phyloP scores from a whole-genome alignment of 139 green algal species.

The Axilococcus clingmanii region DNA sequence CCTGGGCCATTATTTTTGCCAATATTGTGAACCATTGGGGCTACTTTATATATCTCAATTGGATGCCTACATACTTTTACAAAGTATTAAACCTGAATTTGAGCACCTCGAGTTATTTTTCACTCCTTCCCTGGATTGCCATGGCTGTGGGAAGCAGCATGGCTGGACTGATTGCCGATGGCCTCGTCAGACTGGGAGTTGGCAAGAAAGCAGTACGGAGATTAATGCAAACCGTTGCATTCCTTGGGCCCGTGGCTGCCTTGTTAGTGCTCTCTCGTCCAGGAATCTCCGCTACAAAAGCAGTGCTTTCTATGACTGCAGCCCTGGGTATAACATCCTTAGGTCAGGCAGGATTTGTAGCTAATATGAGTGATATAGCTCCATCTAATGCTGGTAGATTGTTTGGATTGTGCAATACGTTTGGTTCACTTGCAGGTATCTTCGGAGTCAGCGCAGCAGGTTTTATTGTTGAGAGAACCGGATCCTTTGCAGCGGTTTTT shows the following conservation, averaged over 20 bases:
- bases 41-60: constrained; percentile 94
- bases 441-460: constrained; percentile 54
- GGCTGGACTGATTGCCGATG: constrained; percentile 63
- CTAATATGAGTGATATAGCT: constrained; percentile 83
- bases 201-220: constrained; percentile 48
- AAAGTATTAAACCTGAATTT: constrained; percentile 61
- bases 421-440: constrained; percentile 68
- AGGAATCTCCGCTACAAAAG: constrained; percentile 13
- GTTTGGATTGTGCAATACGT: constrained; percentile 87
- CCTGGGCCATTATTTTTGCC: constrained; percentile 77
- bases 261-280: constrained; percentile 42
- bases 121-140: constrained; percentile 80
- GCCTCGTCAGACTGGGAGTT: constrained; percentile 35
- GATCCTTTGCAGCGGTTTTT: constrained; percentile 67
- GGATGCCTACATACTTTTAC: constrained; percentile 89
- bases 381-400: constrained; percentile 63
- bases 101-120: constrained; percentile 46
- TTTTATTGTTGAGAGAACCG: constrained; percentile 63
- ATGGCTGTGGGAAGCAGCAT: constrained; percentile 60
- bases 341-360: constrained; percentile 74
- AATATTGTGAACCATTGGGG: constrained; percentile 79
- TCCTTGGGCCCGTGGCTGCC: constrained; percentile 62
- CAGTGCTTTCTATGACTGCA: constrained; percentile 53
- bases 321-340: constrained; percentile 72
- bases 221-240: constrained; percentile 59